Conservation (phyloP, 495 filamentous ascomycete genomes). For the Penicillium longicatenatum region DNA sequence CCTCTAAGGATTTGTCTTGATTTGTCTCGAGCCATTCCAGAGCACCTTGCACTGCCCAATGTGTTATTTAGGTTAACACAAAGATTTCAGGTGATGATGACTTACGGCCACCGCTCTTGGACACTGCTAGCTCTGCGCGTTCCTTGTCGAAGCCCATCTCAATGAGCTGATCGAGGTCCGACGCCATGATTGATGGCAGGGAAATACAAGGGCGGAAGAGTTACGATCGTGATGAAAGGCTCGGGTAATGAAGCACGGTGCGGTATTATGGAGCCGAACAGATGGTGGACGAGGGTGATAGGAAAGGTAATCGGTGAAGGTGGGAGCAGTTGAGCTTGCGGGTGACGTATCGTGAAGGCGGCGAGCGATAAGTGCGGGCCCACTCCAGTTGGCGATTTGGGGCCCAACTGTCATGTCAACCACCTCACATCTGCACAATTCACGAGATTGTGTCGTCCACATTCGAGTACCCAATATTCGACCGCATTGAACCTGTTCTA, state of each 20-base stretch:
- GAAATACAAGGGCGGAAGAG: neutral
- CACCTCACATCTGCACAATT: too few species aligned
- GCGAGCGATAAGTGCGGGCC: slow-evolving; percentile 23
- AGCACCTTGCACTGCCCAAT: slow-evolving; percentile 72
- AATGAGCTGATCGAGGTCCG: slow-evolving; percentile 77
- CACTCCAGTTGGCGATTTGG: neutral
- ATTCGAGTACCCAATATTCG: too few species aligned
- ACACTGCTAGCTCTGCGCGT: slow-evolving; percentile 76
- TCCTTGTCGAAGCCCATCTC: slow-evolving; percentile 95
- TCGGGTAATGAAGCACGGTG: neutral
- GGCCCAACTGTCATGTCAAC: neutral
- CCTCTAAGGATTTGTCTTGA: slow-evolving; percentile 78
- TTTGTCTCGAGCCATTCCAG: slow-evolving; percentile 93
- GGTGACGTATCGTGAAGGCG: slow-evolving; percentile 39
- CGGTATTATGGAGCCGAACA: neutral
- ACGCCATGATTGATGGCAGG: slow-evolving; percentile 54
- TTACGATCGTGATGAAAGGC: neutral
- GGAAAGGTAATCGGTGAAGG: slow-evolving; percentile 6
- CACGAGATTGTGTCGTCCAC: too few species aligned
- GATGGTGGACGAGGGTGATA: neutral
- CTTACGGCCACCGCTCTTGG: slow-evolving; percentile 75
- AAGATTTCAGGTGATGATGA: slow-evolving; percentile 15
- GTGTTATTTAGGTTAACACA: slow-evolving; percentile 9
- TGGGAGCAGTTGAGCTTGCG: slow-evolving; percentile 14
- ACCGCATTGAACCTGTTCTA: too few species aligned